A percentile compares a stretch with the other conserved stretches of the same genome.
phyloP scores from a whole-genome alignment of 2,329 filamentous ascomycete genomes.

The Cercospora sp. region DNA sequence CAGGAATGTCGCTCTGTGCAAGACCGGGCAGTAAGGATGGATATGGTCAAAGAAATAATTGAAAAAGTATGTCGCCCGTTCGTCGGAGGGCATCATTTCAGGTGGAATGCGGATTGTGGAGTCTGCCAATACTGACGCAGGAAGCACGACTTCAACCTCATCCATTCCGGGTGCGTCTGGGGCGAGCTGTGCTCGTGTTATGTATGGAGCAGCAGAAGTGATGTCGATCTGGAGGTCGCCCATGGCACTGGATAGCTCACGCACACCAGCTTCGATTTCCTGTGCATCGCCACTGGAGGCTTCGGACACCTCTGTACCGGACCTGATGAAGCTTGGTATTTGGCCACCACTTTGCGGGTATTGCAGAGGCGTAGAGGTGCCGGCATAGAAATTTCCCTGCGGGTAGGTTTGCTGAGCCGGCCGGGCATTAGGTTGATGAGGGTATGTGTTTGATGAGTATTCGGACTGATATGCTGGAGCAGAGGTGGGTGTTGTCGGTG shows the following conservation, averaged over 20 bases:
- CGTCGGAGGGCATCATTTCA: slow-evolving; percentile 87
- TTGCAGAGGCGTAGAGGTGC: slow-evolving; percentile 14
- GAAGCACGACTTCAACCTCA: slow-evolving; percentile 70
- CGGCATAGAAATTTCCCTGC: slow-evolving; percentile 22
- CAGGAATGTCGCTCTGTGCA: slow-evolving; percentile 80
- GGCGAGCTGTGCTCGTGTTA: slow-evolving; percentile 63
- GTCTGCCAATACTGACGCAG: slow-evolving; percentile 68
- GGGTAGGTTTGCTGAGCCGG: slow-evolving; percentile 18
- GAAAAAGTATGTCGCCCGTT: slow-evolving; percentile 79
- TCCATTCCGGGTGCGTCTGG: slow-evolving; percentile 65
- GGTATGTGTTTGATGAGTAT: slow-evolving; percentile 19
- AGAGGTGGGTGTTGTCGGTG: slow-evolving; percentile 17
- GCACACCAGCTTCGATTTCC: slow-evolving; percentile 36
- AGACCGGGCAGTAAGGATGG: slow-evolving; percentile 87
- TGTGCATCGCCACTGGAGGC: slow-evolving; percentile 36
- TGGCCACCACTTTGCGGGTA: slow-evolving; percentile 24
- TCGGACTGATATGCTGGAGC: slow-evolving; percentile 23
- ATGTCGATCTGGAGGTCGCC: slow-evolving; percentile 86
- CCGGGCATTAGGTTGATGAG: slow-evolving; percentile 18
- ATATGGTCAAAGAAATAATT: slow-evolving; percentile 87
- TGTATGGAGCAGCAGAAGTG: slow-evolving; percentile 82
- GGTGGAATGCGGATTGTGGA: slow-evolving; percentile 83
- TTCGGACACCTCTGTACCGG: slow-evolving; percentile 31
- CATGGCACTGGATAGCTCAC: slow-evolving; percentile 59
- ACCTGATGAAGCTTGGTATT: slow-evolving; percentile 25